Evolutionary conservation across 2,329 filamentous ascomycete genomes (phyloP), one percentile per base, ranked within the genome.

Genomic region (Aspergillus pseudotamarii): DNA sequence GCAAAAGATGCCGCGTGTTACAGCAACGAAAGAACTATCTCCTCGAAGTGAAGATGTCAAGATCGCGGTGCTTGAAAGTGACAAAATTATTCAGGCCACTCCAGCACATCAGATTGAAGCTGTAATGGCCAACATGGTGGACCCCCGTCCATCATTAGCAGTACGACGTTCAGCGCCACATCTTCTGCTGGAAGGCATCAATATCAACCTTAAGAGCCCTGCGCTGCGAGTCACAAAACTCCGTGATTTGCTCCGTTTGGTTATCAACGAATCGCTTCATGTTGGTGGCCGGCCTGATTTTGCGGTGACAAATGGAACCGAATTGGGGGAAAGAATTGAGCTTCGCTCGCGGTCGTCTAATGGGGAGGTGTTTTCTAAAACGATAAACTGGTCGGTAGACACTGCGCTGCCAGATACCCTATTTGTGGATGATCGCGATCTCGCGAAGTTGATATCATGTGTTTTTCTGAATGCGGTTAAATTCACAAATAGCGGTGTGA

Each of bases 401-500:
- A 68, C 75, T 21, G 76, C 76, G 30, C 75, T 83, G n/a, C 82
- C 82, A 3, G 80, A 83, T 41, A 78, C 76, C 5, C 68, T 83
- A 34, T 76, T 80, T 53, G 81, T 88, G 51, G 87, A 89, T 69
- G 87, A 89, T 71, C 83, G 86, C 68, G 87, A 89, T 64, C 76
- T 90, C 41, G 83, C 84, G 51, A 89, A 89, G 70, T 78, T 89
- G 69, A 83, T 89, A 2, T 89, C 86, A 4, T 88, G 86, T 66
- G 83, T 89, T 3, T 84, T 88, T 48, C 71, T 88, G 34, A 91
- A 91, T 72, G 89, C 89, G 3, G 82, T 91, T 69, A 91, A 91
- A 72, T 91, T 91, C 70, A 91, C 89, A 0, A 87, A 90, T 61
- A 81, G 83, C 60, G 89, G 89, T 8, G 80, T 77, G 14, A 89